phyloP scores from a whole-genome alignment of 176 grass and related monocot species.

The Oryza meridionalis region DNA sequence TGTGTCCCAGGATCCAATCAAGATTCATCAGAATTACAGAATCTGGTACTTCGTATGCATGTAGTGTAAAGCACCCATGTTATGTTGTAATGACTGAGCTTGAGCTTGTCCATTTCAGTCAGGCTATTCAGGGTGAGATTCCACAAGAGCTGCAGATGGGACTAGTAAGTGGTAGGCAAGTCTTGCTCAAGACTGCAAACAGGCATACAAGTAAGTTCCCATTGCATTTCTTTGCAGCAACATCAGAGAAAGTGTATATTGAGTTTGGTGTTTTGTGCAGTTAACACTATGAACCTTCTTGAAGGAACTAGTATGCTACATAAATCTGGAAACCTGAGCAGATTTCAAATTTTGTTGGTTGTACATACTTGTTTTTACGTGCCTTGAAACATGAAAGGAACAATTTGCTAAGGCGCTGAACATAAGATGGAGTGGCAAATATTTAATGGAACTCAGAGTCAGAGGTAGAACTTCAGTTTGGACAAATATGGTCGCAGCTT shows the following conservation, averaged over 20 bases:
- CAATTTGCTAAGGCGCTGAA: slow-evolving; percentile 1
- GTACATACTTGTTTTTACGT: not conserved
- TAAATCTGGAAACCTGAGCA: slow-evolving; percentile 21
- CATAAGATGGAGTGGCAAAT: slow-evolving; percentile 7
- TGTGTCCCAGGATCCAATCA: not conserved
- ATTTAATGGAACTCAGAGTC: not conserved
- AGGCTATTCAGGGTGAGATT: slow-evolving; percentile 1
- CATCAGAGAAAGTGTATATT: slow-evolving; percentile 2
- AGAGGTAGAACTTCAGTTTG: not conserved
- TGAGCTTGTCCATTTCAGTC: slow-evolving; percentile 14
- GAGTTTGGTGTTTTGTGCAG: not conserved
- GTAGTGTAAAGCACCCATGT: not conserved
- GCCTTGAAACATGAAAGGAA: slow-evolving; percentile 22
- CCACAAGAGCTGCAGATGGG: not conserved
- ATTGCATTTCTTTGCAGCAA: not conserved
- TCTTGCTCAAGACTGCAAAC: not conserved
- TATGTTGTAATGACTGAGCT: slow-evolving; percentile 25
- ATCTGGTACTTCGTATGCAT: slow-evolving; percentile 24
- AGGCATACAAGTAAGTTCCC: not conserved
- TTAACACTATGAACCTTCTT: slow-evolving; percentile 12
- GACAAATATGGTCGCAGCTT: not conserved
- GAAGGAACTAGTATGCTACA: not conserved
- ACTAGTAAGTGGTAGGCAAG: slow-evolving; percentile 7
- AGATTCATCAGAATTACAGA: slow-evolving; percentile 18
- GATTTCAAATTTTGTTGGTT: not conserved